phyloP scores from a whole-genome alignment of 768 basidiomycete species.

The Xanthoconium stramineum region DNA sequence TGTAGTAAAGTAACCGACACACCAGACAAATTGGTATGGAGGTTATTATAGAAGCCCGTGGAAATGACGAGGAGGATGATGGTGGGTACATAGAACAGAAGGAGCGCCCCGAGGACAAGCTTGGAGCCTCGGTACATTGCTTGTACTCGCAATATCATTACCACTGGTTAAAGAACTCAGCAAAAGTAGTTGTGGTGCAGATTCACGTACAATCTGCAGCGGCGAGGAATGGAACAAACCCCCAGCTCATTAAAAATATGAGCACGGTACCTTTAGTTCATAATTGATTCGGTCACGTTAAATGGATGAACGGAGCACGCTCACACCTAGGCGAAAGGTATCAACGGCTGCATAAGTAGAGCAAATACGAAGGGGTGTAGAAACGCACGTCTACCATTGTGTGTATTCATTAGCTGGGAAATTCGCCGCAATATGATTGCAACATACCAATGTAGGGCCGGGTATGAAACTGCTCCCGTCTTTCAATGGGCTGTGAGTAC shows the following conservation, averaged over 20 bases:
- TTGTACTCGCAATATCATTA: neutral
- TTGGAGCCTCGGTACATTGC: neutral
- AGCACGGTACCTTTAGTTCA: neutral
- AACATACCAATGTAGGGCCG: neutral
- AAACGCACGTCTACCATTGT: neutral
- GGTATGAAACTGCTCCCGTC: neutral
- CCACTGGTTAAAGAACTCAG: neutral
- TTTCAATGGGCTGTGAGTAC: neutral
- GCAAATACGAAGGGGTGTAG: neutral
- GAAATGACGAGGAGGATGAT: neutral
- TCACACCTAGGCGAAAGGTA: neutral
- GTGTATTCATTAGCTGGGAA: neutral
- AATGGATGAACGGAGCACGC: neutral
- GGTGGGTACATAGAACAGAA: neutral
- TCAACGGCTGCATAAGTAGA: neutral
- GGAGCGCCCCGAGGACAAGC: neutral
- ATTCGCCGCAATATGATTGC: neutral
- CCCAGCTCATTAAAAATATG: neutral
- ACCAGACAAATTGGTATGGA: neutral
- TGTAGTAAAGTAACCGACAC: neutral
- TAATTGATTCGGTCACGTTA: neutral
- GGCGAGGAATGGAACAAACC: neutral
- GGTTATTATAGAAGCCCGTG: neutral
- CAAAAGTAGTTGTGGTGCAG: neutral
- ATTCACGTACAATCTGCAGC: neutral